Conservation (phyloP, 2,329 filamentous ascomycete genomes). For the Aciculosporium take region DNA sequence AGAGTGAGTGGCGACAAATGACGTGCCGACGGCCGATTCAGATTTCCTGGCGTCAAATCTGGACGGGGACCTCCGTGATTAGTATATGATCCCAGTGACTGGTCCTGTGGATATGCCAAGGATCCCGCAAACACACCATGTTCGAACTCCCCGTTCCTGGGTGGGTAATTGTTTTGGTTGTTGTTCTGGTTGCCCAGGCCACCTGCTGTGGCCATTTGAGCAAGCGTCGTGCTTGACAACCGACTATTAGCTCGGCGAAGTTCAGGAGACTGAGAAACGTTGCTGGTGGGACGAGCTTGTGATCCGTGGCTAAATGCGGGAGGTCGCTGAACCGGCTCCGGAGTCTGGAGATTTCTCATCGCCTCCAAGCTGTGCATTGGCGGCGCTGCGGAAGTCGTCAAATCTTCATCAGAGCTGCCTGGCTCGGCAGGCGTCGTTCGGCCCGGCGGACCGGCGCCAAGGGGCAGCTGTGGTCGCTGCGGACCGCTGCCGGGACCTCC, state of each 20-base stretch:
- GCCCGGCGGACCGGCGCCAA: conserved; percentile 27
- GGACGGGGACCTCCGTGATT: conserved; percentile 40
- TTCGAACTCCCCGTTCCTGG: conserved; percentile 18
- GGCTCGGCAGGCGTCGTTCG: conserved; percentile 35
- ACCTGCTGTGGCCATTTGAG: conserved; percentile 62
- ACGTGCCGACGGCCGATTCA: conserved; percentile 21
- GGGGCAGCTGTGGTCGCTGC: conserved; percentile 21
- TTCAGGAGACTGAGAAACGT: conserved; percentile 60
- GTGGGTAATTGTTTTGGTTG: conserved; percentile 15
- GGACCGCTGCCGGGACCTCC: conserved; percentile 16
- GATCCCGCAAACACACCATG: conserved; percentile 24
- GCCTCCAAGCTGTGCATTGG: conserved; percentile 38
- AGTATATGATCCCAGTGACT: conserved; percentile 37
- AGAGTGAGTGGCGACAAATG: conserved; percentile 25
- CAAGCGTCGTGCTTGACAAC: conserved; percentile 67
- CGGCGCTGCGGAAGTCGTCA: conserved; percentile 18
- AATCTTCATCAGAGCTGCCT: conserved; percentile 43
- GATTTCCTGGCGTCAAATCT: conserved; percentile 30
- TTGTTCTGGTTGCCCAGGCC: conserved; percentile 31
- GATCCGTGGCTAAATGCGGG: conserved; percentile 68
- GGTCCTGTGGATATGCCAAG: conserved; percentile 37
- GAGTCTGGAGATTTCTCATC: conserved; percentile 44
- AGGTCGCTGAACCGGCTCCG: conserved; percentile 62
- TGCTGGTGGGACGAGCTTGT: conserved; percentile 52
- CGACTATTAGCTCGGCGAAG: conserved; percentile 69